Evolutionary conservation across 2,329 filamentous ascomycete genomes (phyloP).

Genomic region (Ilyonectria robusta): DNA sequence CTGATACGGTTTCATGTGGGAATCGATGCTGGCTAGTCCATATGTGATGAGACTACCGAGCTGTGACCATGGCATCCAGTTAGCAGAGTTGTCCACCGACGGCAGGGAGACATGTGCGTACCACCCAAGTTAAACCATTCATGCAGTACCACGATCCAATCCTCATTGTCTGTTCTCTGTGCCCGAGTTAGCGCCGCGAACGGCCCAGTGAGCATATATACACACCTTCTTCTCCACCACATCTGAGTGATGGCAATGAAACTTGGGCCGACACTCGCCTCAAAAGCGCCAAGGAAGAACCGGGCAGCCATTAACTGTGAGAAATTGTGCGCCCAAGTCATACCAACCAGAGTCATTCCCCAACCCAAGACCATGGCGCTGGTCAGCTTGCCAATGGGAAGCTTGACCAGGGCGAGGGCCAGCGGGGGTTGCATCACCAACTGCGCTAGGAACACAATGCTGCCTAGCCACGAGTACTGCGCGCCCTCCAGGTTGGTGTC

Average conservation of each 20-base stretch:
- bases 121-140: conserved; percentile 71
- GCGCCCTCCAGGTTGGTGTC: conserved; percentile 70
- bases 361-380: conserved; percentile 70
- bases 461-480: conserved; percentile 73
- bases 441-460: conserved; percentile 73
- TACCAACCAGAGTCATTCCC: conserved; percentile 65
- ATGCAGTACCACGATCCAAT: conserved; percentile 73
- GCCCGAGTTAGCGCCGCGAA: conserved; percentile 21
- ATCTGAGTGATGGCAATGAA: conserved; percentile 72
- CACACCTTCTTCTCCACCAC: conserved; percentile 70
- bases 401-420: conserved; percentile 70
- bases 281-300: conserved; percentile 71
- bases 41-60: conserved; percentile 70
- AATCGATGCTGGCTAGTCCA: conserved; percentile 70
- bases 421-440: conserved; percentile 70
- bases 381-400: conserved; percentile 73
- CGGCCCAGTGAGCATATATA: neutral
- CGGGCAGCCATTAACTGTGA: conserved; percentile 64
- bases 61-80: conserved; percentile 36
- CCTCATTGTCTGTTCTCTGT: conserved; percentile 68
- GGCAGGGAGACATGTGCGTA: conserved; percentile 37
- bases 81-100: neutral
- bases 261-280: conserved; percentile 62
- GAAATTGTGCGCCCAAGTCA: conserved; percentile 68
- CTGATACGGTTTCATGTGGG: conserved; percentile 62